Percentiles rank a stretch among this genome's conserved stretches.
Conservation (phyloP, 768 basidiomycete genomes). For the Boletus fagicola region DNA sequence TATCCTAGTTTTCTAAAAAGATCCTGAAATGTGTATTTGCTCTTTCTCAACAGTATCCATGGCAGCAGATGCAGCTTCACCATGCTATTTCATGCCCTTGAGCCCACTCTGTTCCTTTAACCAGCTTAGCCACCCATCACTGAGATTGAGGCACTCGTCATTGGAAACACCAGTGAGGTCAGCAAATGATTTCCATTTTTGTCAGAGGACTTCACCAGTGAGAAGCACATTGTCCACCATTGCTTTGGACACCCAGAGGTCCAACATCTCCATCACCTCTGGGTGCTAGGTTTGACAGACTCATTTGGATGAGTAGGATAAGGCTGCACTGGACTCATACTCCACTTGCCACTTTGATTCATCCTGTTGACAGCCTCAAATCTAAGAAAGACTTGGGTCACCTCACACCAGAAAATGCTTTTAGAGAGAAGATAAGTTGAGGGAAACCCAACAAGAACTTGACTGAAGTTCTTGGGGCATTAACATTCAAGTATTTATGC, state of each 20-base stretch:
- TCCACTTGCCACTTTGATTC: too few relatives aligned
- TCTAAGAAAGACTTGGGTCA: too few relatives aligned
- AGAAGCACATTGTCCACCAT: conserved; percentile 6
- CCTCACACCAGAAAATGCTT: too few relatives aligned
- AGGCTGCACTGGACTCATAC: too few relatives aligned
- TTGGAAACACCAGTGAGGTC: neutral
- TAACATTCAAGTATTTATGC: too few relatives aligned
- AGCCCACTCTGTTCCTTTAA: neutral
- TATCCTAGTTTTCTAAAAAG: too few relatives aligned
- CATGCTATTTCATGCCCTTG: conserved; percentile 16
- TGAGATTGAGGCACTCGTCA: neutral
- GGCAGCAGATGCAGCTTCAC: conserved; percentile 35
- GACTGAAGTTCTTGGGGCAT: too few relatives aligned
- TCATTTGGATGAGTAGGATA: too few relatives aligned
- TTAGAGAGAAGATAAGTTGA: too few relatives aligned
- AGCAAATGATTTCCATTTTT: conserved; percentile 35
- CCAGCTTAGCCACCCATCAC: neutral
- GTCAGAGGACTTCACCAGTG: conserved; percentile 23
- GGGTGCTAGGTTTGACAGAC: conserved; percentile 31
- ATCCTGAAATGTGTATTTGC: neutral
- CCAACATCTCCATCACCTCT: conserved; percentile 35
- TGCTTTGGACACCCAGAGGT: conserved; percentile 38
- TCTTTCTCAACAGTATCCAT: conserved; percentile 27
- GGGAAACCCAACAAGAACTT: too few relatives aligned
- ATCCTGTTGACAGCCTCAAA: too few relatives aligned